phyloP scores from a whole-genome alignment of 148 eudicot genomes.

The Rhododendron vialii region DNA sequence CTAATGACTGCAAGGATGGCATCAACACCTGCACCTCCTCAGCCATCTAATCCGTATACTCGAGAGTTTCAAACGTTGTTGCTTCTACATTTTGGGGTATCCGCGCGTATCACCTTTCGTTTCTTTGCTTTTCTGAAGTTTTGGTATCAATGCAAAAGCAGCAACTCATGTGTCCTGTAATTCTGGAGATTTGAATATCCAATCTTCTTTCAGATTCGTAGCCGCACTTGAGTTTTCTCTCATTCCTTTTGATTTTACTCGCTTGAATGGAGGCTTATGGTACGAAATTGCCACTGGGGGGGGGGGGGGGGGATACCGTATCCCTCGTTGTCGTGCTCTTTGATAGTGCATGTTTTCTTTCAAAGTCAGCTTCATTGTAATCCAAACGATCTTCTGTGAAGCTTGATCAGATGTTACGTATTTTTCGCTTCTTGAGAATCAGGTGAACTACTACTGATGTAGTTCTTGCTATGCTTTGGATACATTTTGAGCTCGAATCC shows the following conservation, averaged over 20 bases:
- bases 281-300: not conserved
- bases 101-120: not conserved
- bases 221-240: not conserved
- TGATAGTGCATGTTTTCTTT: not conserved
- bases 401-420: not conserved
- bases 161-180: not conserved
- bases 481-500: not conserved
- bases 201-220: not conserved
- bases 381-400: not conserved
- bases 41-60: constrained; percentile 19
- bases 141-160: not conserved
- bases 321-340: not conserved
- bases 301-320: too few species aligned
- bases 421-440: not conserved
- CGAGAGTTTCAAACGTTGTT: not conserved
- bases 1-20: constrained; percentile 94
- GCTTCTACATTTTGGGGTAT: constrained; percentile 6
- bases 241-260: not conserved
- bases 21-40: constrained; percentile 64
- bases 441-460: not conserved
- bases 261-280: not conserved
- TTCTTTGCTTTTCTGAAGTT: not conserved
- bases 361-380: not conserved
- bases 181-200: not conserved
- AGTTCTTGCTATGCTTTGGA: not conserved